Percentiles rank a stretch among this genome's conserved stretches.
Evolutionary conservation across 352 stramenopile genomes (phyloP).

Genomic region (Globisporangium recalcitrans): DNA sequence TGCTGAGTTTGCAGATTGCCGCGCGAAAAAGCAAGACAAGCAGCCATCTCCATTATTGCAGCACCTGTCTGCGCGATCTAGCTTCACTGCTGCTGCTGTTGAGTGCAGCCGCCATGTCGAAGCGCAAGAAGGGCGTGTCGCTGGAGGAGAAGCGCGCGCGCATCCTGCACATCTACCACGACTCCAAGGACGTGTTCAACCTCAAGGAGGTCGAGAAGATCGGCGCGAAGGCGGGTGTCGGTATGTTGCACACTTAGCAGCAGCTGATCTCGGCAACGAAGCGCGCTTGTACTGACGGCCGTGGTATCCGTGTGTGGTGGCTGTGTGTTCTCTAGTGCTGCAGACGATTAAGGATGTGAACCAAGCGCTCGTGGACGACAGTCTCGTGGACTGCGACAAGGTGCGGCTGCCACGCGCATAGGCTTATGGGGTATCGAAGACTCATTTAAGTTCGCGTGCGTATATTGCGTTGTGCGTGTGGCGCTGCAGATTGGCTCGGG

Average conservation of each 20-base stretch:
- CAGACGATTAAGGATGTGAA: constrained; percentile 89
- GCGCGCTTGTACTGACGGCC: background rate
- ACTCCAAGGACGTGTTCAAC: constrained; percentile 81
- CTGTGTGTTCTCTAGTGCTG: constrained; percentile 37
- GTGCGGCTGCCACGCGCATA: constrained; percentile 16
- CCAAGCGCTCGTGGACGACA: constrained; percentile 79
- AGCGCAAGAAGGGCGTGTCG: constrained; percentile 75
- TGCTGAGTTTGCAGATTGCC: background rate
- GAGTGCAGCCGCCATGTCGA: constrained; percentile 34
- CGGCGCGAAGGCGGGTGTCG: constrained; percentile 74
- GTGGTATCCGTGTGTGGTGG: background rate
- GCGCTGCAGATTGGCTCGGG: constrained; percentile 56
- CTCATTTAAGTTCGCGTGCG: too few species aligned
- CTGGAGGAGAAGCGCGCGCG: constrained; percentile 82
- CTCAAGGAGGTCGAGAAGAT: constrained; percentile 87
- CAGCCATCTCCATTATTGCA: background rate
- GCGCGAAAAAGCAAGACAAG: background rate
- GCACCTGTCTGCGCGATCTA: background rate
- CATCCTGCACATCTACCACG: constrained; percentile 84
- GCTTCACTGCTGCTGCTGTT: background rate
- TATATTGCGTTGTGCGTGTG: background rate
- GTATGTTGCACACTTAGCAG: constrained; percentile 23
- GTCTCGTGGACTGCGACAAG: constrained; percentile 80
- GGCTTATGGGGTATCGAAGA: too few species aligned
- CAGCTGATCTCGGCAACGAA: background rate